Base-by-base conservation (phyloP, 805 yeast genomes). In the Sugiyamaella mastotermitis region DNA sequence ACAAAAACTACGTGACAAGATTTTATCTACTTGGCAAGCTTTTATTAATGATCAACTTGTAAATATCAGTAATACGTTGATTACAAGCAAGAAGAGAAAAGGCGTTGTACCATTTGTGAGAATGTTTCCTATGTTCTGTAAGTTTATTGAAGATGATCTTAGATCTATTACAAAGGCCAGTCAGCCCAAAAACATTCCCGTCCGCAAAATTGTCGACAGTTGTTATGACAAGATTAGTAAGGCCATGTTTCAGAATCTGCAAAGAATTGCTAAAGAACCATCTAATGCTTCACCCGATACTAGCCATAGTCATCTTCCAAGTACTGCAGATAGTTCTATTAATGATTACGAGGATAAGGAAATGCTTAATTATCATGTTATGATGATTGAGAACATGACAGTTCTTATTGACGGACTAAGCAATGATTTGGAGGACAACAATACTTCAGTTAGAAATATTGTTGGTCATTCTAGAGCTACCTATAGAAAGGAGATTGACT, bases 21-120 rank as follows among this genome's bases (percentile, higher is more conserved):
- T 77, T 31, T 61, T 60, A 28, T 59, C 58, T 24, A 63, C 65
- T 13, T 85, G 94, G 94, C 60, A 61, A 14, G 73, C 72, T 44
- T 75, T 73, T 45, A 58, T 80, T 17, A 72, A 71, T 13, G 61
- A 60, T n/a, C 85, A 83, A 54, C 58, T 72, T 4, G 60, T 65
- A 21, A 46, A 52, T 11, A 64, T 77, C 13, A 68, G 66, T 28
- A 64, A 69, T 39, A 56, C 55, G 27, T 55, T 51, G 5, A 49
- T 53, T 37, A 62, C 51, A 15, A 61, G 60, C 25, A 60, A 61
- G 41, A 62, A 62, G 40, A 53, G 63, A 4, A 60, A 60, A 19
- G 71, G 65, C 5, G 66, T 76, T 2, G 58, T 69, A 24, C 65
- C 66, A 1, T 61, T 67, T 35, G 69, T 72, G 3, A 61, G 66